Evolutionary conservation across 148 eudicot genomes (phyloP), one percentile per base, ranked within the genome.

Genomic region (Fagopyrum homotropicum): DNA sequence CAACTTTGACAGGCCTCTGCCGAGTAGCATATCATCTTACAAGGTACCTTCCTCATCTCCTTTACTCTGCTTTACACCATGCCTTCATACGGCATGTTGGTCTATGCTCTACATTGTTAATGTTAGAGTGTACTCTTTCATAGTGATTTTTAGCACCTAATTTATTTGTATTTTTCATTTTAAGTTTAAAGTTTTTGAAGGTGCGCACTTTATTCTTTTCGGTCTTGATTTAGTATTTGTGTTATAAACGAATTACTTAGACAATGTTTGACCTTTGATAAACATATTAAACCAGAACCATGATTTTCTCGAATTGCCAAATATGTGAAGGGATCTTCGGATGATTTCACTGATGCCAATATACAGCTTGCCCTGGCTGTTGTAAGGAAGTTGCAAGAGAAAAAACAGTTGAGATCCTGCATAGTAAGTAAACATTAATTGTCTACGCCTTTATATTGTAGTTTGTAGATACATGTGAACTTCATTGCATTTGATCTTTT

Each of bases 291-390:
- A 85, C 80, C 84, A 84, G 88, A 87, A 78, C 16, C 82, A 77
- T 89, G 86, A 86, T 87, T 79, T 82, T 85, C 77, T 82, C 82
- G 77, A 85, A 85, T 84, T 85, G 83, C 79, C 82, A 83, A 81
- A 78, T 80, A 77, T 84, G 86, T 90, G 97, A 88, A 95, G 99
- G 99, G 99, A 79, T 95, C 99, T 77, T 95, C 99, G 77, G 97
- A 92, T 77, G 98, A 92, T 44, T 95, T 90, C 79, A 89, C 80
- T 69, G 97, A 95, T 81, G 99, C 99, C 79, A 95, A 95, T 81
- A 85, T 95, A 82, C 97, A 95, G 82, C 90, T 95, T 72, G 96
- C 81, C 22, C 80, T 95, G 84, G 88, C 97, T 59, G 92, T 95
- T 81, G 91, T 88, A 50, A 88, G 80, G 85, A 95, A 90, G 82